Conservation (phyloP, 805 yeast genomes). For the Candida nitratophila region DNA sequence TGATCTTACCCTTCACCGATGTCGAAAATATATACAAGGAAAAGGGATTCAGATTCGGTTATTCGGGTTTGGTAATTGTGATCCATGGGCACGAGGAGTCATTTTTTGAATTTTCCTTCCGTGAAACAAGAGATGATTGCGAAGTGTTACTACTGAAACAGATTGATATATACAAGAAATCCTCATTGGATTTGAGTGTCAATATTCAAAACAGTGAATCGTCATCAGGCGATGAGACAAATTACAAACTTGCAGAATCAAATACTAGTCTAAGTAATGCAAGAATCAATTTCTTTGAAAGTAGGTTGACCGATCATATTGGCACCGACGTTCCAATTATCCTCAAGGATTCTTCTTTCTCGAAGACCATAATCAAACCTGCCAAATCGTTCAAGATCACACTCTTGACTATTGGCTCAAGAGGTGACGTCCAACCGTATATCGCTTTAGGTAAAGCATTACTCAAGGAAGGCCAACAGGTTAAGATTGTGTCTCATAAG, state of each 20-base stretch:
- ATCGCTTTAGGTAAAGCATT: conserved; percentile 83
- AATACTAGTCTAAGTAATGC: conserved; percentile 41
- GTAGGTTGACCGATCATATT: conserved; percentile 47
- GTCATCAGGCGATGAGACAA: conserved; percentile 20
- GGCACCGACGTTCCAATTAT: conserved; percentile 66
- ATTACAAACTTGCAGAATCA: conserved; percentile 23
- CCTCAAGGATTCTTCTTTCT: conserved; percentile 55
- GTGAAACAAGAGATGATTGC: conserved; percentile 66
- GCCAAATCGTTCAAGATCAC: conserved; percentile 50
- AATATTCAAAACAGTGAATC: conserved; percentile 5
- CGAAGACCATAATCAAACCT: conserved; percentile 38
- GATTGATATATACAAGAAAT: conserved; percentile 34
- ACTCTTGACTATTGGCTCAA: conserved; percentile 81
- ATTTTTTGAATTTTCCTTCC: conserved; percentile 66
- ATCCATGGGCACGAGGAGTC: conserved; percentile 73
- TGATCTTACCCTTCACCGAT: conserved; percentile 75
- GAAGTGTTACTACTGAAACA: conserved; percentile 44
- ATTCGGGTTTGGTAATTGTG: conserved; percentile 62
- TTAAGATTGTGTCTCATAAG: conserved; percentile 76
- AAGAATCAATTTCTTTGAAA: conserved; percentile 59
- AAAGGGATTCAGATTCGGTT: conserved; percentile 62
- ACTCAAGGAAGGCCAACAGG: conserved; percentile 72
- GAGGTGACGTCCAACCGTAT: conserved; percentile 97
- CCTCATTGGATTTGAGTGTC: conserved; percentile 2
- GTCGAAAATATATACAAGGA: conserved; percentile 64